A percentile compares a stretch with the other conserved stretches of the same genome.
Conservation (phyloP, 495 filamentous ascomycete genomes). For the Aspergillus panamensis region DNA sequence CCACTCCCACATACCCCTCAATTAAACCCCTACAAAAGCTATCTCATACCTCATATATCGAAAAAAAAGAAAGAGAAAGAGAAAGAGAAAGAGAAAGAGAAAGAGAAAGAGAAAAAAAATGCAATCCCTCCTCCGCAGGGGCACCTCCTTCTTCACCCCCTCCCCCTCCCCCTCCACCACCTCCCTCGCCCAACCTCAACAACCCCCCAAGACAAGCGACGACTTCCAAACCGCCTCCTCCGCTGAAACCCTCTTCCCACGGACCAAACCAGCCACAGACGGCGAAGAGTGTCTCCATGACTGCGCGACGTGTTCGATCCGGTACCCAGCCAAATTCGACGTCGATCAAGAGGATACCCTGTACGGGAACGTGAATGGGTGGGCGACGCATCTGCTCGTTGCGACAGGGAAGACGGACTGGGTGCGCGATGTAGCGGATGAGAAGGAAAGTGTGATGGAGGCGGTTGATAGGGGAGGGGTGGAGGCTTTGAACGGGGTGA, state of each 20-base stretch:
- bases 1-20: not conserved
- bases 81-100: constrained; percentile 3
- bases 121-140: constrained; percentile 38
- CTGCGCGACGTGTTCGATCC: constrained; percentile 76
- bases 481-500: constrained; percentile 72
- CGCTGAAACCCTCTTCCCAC: constrained; percentile 38
- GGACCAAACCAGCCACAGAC: constrained; percentile 67
- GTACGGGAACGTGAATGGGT: constrained; percentile 85
- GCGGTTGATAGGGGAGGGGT: constrained; percentile 65
- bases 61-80: not conserved
- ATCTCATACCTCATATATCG: not conserved
- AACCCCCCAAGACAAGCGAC: constrained; percentile 20
- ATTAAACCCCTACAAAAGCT: not conserved
- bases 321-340: constrained; percentile 69
- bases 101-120: constrained; percentile 23
- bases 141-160: constrained; percentile 17
- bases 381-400: constrained; percentile 84
- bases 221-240: constrained; percentile 42
- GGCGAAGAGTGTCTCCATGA: constrained; percentile 88
- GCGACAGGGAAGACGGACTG: constrained; percentile 95
- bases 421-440: constrained; percentile 84
- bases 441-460: constrained; percentile 93
- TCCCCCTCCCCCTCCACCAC: constrained; percentile 37
- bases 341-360: constrained; percentile 76
- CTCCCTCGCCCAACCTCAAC: constrained; percentile 24